Evolutionary conservation across 1,284 basidiomycete genomes (phyloP).

Genomic region (Ceratobasidium sp.): DNA sequence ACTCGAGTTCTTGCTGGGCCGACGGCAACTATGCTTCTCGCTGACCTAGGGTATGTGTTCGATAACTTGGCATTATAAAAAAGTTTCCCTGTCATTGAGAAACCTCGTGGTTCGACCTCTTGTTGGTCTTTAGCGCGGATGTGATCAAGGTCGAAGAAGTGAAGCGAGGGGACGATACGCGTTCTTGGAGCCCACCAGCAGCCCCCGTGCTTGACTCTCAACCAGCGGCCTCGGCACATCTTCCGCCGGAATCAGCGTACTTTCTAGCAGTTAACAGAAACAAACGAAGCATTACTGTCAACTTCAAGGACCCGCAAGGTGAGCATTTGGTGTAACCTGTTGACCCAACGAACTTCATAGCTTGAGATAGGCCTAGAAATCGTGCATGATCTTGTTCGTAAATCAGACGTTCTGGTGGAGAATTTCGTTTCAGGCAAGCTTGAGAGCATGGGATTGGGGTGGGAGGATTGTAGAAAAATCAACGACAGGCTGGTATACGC

Average conservation of each 20-base stretch:
- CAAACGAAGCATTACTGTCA: conserved; percentile 87
- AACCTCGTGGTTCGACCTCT: neutral
- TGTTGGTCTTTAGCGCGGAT: conserved; percentile 67
- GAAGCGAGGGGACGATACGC: conserved; percentile 88
- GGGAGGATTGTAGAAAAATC: conserved; percentile 80
- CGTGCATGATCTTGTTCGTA: conserved; percentile 74
- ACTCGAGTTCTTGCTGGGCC: conserved; percentile 92
- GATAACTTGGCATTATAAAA: neutral
- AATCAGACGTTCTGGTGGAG: conserved; percentile 89
- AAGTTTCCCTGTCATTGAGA: neutral
- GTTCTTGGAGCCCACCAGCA: conserved; percentile 83
- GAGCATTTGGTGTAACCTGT: neutral
- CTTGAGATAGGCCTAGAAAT: conserved; percentile 73
- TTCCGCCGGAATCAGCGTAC: conserved; percentile 93
- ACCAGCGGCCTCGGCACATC: conserved; percentile 64
- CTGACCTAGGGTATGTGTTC: conserved; percentile 67
- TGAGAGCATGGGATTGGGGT: conserved; percentile 84
- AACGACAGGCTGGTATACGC: conserved; percentile 90
- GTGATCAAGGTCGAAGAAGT: conserved; percentile 91
- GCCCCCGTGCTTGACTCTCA: conserved; percentile 70
- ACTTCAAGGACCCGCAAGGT: conserved; percentile 78
- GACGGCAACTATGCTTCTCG: conserved; percentile 88
- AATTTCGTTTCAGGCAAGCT: conserved; percentile 90
- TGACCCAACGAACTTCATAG: neutral
- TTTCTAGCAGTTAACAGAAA: conserved; percentile 91